Percentiles rank a stretch among this genome's conserved stretches.
Conservation (phyloP, 1,284 basidiomycete species). For the Veloboletus limbatus region DNA sequence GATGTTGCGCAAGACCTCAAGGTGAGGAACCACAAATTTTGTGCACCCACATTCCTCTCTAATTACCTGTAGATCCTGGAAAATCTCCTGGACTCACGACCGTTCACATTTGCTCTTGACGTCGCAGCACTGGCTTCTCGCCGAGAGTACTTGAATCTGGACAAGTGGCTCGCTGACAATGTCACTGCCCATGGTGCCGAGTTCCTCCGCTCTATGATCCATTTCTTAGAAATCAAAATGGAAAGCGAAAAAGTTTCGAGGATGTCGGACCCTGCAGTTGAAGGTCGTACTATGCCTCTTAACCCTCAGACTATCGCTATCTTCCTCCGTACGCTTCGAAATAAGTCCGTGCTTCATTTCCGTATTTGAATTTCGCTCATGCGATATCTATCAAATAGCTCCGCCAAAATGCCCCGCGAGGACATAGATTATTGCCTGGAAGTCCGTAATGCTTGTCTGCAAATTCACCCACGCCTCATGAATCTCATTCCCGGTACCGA, state of each 20-base stretch:
- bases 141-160: constrained; percentile 91
- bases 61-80: constrained; percentile 73
- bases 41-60: background rate
- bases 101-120: constrained; percentile 87
- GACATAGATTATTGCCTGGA: constrained; percentile 90
- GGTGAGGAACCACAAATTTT: constrained; percentile 41
- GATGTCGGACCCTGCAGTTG: constrained; percentile 73
- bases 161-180: constrained; percentile 93
- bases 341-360: constrained; percentile 52
- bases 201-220: constrained; percentile 84
- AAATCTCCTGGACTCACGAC: constrained; percentile 81
- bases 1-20: constrained; percentile 96
- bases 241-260: constrained; percentile 81
- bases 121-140: constrained; percentile 92
- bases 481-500: constrained; percentile 88
- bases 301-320: constrained; percentile 88
- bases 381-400: constrained; percentile 38
- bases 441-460: constrained; percentile 91
- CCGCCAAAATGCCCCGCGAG: constrained; percentile 63
- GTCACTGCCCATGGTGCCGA: constrained; percentile 78
- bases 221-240: constrained; percentile 90
- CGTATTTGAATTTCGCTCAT: constrained; percentile 2
- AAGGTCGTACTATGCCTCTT: constrained; percentile 79
- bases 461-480: constrained; percentile 96
- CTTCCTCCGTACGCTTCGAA: constrained; percentile 84